Evolutionary conservation across 2,329 filamentous ascomycete genomes (phyloP).

Genomic region (Periconia macrospinosa): DNA sequence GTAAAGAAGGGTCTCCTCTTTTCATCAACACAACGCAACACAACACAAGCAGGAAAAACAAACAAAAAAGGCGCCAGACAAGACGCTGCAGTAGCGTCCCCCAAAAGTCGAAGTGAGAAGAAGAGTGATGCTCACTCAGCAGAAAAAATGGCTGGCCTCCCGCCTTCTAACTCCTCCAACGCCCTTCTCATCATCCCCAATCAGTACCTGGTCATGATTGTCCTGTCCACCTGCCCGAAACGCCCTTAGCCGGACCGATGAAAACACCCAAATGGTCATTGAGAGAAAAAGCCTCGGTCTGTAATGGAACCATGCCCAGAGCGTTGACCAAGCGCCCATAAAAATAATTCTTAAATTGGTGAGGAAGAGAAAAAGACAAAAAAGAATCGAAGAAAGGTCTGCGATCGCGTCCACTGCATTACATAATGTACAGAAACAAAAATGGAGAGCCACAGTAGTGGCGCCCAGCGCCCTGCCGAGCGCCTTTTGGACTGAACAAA

Average conservation of each 20-base stretch:
- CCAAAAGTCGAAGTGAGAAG: too few relatives aligned
- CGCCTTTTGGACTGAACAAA: slow-evolving; percentile 6
- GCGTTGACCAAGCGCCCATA: neutral
- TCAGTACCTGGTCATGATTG: neutral
- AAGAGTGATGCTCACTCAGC: neutral
- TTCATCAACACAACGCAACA: neutral
- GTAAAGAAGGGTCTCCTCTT: neutral
- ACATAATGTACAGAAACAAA: slow-evolving; percentile 38
- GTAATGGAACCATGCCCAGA: neutral
- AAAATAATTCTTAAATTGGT: neutral
- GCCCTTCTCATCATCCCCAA: neutral
- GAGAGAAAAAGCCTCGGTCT: too few relatives aligned
- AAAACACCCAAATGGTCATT: neutral
- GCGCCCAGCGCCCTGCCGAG: slow-evolving; percentile 19
- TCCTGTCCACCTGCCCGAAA: neutral
- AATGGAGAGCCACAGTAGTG: slow-evolving; percentile 1
- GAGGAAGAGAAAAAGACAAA: neutral
- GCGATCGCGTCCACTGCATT: slow-evolving; percentile 21
- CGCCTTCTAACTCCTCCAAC: neutral
- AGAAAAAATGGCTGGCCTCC: neutral
- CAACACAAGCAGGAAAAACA: neutral
- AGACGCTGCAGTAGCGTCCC: too few relatives aligned
- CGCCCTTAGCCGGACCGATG: neutral
- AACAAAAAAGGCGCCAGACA: neutral
- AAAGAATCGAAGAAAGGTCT: neutral